Evolutionary conservation across 2,329 filamentous ascomycete species (phyloP).

Genomic region (Gremmenia infestans): DNA sequence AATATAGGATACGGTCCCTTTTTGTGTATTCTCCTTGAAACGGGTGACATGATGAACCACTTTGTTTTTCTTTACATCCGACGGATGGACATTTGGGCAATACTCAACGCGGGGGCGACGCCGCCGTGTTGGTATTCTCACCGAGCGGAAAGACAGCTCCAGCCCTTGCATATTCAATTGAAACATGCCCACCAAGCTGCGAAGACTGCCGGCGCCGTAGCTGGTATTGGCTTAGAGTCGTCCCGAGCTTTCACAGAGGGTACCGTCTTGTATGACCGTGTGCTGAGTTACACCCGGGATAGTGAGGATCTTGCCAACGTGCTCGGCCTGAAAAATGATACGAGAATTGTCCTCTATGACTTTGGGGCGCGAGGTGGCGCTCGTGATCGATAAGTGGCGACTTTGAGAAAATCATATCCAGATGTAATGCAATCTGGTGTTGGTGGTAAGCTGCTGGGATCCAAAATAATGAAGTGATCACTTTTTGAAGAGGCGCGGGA

Average conservation of each 20-base stretch:
- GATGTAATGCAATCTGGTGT: slow-evolving; percentile 12
- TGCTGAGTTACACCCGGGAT: slow-evolving; percentile 17
- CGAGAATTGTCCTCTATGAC: slow-evolving; percentile 20
- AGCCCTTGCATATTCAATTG: slow-evolving; percentile 19
- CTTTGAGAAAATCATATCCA: slow-evolving; percentile 6
- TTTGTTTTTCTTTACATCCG: slow-evolving; percentile 18
- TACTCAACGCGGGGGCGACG: slow-evolving; percentile 13
- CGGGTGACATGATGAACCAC: slow-evolving; percentile 21
- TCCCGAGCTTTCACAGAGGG: slow-evolving; percentile 18
- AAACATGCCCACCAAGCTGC: slow-evolving; percentile 18
- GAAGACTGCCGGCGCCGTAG: slow-evolving; percentile 11
- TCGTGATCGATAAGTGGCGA: slow-evolving; percentile 14
- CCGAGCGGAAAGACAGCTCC: slow-evolving; percentile 24
- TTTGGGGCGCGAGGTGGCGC: slow-evolving; percentile 21
- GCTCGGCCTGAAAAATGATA: slow-evolving; percentile 14
- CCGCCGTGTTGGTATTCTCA: slow-evolving; percentile 21
- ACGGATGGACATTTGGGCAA: slow-evolving; percentile 20
- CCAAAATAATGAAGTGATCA: slow-evolving; percentile 12
- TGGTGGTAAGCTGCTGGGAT: slow-evolving; percentile 14
- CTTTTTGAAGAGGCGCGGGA: slow-evolving; percentile 10
- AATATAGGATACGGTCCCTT: slow-evolving; percentile 19
- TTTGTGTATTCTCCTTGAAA: slow-evolving; percentile 20
- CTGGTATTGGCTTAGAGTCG: slow-evolving; percentile 22
- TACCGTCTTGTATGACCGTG: slow-evolving; percentile 20
- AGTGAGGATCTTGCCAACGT: slow-evolving; percentile 7